Percentiles rank a stretch among this genome's conserved stretches.
Conservation (phyloP, 495 filamentous ascomycete genomes). For the Ascobolus immersus region DNA sequence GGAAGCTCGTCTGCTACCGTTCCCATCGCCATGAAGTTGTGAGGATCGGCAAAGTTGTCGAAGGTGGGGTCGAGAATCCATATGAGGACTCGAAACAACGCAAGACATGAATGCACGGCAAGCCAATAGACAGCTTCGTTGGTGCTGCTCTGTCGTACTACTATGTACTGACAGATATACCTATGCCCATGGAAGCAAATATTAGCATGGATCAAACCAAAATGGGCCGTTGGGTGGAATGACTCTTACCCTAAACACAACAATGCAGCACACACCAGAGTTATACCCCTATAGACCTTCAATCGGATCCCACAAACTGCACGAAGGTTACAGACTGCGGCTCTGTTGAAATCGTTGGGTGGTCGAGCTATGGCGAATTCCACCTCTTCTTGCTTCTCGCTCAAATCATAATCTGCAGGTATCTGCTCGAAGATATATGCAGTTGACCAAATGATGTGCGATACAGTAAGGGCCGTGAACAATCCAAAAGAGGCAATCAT, state of each 20-base stretch:
- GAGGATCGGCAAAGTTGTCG: slow-evolving; percentile 6
- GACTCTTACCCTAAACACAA: neutral
- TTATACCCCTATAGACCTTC: neutral
- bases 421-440: slow-evolving; percentile 7
- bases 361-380: neutral
- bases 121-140: slow-evolving; percentile 5
- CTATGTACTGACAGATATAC: slow-evolving; percentile 7
- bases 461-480: slow-evolving; percentile 3
- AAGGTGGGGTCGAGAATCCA: slow-evolving; percentile 6
- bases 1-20: no score
- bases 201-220: neutral
- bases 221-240: no score
- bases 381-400: neutral
- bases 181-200: neutral
- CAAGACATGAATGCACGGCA: slow-evolving; percentile 3
- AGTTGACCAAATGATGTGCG: slow-evolving; percentile 7
- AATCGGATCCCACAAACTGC: neutral
- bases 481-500: slow-evolving; percentile 5
- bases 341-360: neutral
- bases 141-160: slow-evolving; percentile 1
- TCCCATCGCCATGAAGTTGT: no score
- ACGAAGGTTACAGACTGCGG: neutral
- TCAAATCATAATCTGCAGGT: neutral
- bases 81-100: slow-evolving; percentile 2
- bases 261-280: neutral